These are phyloP conservation scores for Thielaviopsis ethacetica DNA, from an alignment of 2,329 filamentous ascomycete genomes.

Conservation along the genomic window DNA sequence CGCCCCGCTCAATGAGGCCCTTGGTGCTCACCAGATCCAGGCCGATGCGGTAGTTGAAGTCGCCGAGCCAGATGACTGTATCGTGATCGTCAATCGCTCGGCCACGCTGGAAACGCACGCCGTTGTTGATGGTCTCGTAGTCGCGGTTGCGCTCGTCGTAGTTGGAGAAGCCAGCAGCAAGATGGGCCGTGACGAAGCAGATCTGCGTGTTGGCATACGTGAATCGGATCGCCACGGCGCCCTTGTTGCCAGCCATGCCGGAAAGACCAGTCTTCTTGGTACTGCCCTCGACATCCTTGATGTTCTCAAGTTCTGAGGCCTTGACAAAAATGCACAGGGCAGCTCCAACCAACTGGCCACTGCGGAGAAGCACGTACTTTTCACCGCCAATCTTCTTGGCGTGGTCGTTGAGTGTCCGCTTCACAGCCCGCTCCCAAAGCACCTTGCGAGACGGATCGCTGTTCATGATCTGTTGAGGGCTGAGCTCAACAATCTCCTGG, in stretches of 20 bases:
- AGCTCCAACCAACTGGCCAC: constrained; percentile 86
- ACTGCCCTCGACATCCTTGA: constrained; percentile 93
- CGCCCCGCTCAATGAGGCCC: constrained; percentile 51
- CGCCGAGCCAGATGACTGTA: constrained; percentile 82
- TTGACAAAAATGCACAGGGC: constrained; percentile 86
- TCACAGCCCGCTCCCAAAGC: constrained; percentile 73
- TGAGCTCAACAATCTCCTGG: constrained; percentile 96
- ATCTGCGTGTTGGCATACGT: constrained; percentile 86
- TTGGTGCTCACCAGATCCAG: constrained; percentile 63
- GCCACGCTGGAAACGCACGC: constrained; percentile 80
- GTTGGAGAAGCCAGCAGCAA: constrained; percentile 90
- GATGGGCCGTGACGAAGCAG: constrained; percentile 90
- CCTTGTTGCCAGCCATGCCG: constrained; percentile 95
- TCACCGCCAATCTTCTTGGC: constrained; percentile 49
- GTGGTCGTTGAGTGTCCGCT: constrained; percentile 56
- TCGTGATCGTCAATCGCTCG: constrained; percentile 82
- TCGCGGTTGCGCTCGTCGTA: constrained; percentile 93
- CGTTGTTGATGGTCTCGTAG: constrained; percentile 75
- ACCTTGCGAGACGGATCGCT: constrained; percentile 78
- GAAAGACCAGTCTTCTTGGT: constrained; percentile 92
- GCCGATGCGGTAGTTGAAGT: constrained; percentile 97
- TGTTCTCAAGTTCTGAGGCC: constrained; percentile 55
- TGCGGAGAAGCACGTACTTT: constrained; percentile 76
- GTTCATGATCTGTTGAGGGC: constrained; percentile 97
- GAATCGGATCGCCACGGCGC: constrained; percentile 87